Evolutionary conservation across 2,329 filamentous ascomycete species (phyloP).

Genomic region (Claviceps cyperi): DNA sequence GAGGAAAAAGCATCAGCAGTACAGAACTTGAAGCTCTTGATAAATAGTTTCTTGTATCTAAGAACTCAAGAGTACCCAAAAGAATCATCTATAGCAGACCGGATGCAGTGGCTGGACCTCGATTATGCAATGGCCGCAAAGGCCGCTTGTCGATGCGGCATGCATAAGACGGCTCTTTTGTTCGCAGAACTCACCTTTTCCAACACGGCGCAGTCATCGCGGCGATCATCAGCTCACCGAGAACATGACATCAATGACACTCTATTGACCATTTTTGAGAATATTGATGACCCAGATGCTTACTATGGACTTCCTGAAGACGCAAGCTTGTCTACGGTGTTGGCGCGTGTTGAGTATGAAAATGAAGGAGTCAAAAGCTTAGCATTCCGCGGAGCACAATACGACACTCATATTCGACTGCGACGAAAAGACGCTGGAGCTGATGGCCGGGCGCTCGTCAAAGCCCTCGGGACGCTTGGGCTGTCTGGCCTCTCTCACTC

Average conservation of each 20-base stretch:
- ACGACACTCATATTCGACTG: constrained; percentile 67
- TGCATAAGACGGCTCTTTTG: constrained; percentile 76
- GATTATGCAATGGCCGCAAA: constrained; percentile 56
- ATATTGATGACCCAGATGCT: constrained; percentile 87
- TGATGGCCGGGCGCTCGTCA: constrained; percentile 58
- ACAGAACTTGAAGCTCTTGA: constrained; percentile 55
- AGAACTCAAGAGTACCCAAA: constrained; percentile 61
- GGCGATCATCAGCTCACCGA: constrained; percentile 48
- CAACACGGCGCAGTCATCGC: constrained; percentile 40
- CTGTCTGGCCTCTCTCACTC: constrained; percentile 76
- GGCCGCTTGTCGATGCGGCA: constrained; percentile 62
- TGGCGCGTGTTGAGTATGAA: constrained; percentile 79
- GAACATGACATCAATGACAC: constrained; percentile 48
- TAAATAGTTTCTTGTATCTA: constrained; percentile 77
- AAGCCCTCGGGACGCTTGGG: constrained; percentile 65
- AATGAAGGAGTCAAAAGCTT: constrained; percentile 75
- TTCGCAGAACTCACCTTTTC: constrained; percentile 62
- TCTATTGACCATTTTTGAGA: constrained; percentile 72
- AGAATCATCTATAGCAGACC: constrained; percentile 66
- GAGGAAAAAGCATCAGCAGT: constrained; percentile 24
- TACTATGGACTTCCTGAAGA: constrained; percentile 84
- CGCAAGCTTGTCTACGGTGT: constrained; percentile 60
- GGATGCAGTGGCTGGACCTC: constrained; percentile 73
- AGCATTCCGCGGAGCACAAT: constrained; percentile 78
- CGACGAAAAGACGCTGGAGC: constrained; percentile 37